phyloP scores from a whole-genome alignment of 305 asterid species.

The Fraxinus velutina region DNA sequence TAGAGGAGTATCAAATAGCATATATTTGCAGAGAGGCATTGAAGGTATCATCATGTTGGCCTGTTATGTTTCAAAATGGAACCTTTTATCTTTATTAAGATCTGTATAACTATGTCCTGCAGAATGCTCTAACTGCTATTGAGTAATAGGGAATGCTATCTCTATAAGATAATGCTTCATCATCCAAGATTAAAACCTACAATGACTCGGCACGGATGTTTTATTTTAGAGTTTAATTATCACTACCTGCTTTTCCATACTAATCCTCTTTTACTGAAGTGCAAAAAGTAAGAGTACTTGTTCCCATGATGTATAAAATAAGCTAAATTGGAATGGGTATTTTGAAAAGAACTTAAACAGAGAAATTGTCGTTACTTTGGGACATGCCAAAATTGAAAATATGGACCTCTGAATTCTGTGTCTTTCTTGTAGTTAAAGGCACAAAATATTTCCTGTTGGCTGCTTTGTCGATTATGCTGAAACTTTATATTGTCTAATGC shows the following conservation, averaged over 20 bases:
- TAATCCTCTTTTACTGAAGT: neutral
- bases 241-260: conserved; percentile 6
- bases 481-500: conserved; percentile 28
- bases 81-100: conserved; percentile 1
- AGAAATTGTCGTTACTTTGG: neutral
- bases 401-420: neutral
- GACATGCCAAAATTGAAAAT: conserved; percentile 14
- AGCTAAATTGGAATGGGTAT: neutral
- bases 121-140: neutral
- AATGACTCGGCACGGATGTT: neutral
- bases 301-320: neutral
- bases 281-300: neutral
- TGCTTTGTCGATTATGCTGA: conserved; percentile 13
- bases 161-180: neutral
- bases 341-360: neutral
- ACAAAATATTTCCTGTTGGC: conserved; percentile 5
- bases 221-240: conserved; percentile 15
- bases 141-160: neutral
- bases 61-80: conserved; percentile 20
- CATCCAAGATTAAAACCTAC: neutral
- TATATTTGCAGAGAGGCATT: conserved; percentile 86
- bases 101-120: neutral
- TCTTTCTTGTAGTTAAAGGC: neutral
- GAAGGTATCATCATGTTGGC: conserved; percentile 53
- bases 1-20: conserved; percentile 93